Evolutionary conservation across 306 rosid genomes (phyloP).

Genomic region (Sophora flavescens): DNA sequence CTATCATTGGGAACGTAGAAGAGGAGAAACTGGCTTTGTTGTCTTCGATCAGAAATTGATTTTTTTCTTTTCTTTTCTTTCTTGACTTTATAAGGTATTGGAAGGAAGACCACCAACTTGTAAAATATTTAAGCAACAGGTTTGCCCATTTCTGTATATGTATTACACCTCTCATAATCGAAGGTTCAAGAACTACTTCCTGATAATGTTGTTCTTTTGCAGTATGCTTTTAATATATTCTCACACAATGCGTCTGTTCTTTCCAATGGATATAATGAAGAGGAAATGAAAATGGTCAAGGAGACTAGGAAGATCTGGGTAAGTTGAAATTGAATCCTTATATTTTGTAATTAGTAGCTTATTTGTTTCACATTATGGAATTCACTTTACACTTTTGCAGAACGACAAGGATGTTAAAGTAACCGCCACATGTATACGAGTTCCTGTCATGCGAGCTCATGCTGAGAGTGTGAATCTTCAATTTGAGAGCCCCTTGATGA

Average conservation of each 20-base stretch:
- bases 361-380: not conserved
- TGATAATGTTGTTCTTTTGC: conserved; percentile 51
- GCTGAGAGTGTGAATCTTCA: conserved; percentile 98
- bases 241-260: conserved; percentile 89
- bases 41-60: conserved; percentile 22
- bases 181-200: conserved; percentile 29
- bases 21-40: not conserved
- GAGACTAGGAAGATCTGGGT: conserved; percentile 99
- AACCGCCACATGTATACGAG: conserved; percentile 94
- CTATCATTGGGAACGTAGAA: not conserved
- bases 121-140: conserved; percentile 86
- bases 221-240: conserved; percentile 98
- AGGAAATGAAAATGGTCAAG: conserved; percentile 97
- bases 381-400: conserved; percentile 51
- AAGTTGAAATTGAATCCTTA: conserved; percentile 33
- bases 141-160: conserved; percentile 42
- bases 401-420: conserved; percentile 83
- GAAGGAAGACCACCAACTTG: conserved; percentile 87
- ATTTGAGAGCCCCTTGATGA: conserved; percentile 87
- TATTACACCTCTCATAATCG: not conserved
- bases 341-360: conserved; percentile 2
- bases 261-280: conserved; percentile 95
- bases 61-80: conserved; percentile 16
- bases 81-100: conserved; percentile 62
- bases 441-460: conserved; percentile 98